These are phyloP conservation scores for Trametes cinnabarina DNA, from an alignment of 768 basidiomycete genomes.

Conservation along the genomic window DNA sequence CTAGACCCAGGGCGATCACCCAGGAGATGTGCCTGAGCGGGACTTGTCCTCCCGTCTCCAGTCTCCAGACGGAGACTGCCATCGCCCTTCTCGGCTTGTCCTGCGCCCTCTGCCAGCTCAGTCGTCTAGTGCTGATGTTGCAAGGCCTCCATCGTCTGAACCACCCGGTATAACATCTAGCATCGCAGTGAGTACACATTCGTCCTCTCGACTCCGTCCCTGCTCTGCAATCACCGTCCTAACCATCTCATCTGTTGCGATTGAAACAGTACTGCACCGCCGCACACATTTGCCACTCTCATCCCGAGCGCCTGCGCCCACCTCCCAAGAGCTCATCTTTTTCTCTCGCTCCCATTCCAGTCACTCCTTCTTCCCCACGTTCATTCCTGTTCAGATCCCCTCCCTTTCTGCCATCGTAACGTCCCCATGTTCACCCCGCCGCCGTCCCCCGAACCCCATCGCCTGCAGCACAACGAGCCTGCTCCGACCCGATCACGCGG, in stretches of 20 bases:
- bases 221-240: background rate
- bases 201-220: background rate
- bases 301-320: constrained; percentile 6
- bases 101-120: background rate
- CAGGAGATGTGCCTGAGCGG: background rate
- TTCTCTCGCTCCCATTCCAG: constrained; percentile 2
- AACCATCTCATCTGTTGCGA: constrained; percentile 11
- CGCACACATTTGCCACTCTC: background rate
- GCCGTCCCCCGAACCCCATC: constrained; percentile 25
- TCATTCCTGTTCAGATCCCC: constrained; percentile 11
- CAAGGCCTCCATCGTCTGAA: background rate
- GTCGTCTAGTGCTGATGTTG: background rate
- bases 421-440: constrained; percentile 42
- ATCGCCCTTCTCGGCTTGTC: background rate
- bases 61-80: too few relatives aligned
- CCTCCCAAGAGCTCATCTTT: background rate
- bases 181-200: background rate
- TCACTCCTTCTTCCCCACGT: constrained; percentile 15
- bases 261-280: constrained; percentile 13
- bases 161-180: background rate
- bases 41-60: background rate
- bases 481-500: constrained; percentile 1
- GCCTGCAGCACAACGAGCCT: constrained; percentile 1
- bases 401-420: background rate
- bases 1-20: constrained; percentile 5